Evolutionary conservation across 1,139 yeast species (phyloP).

Genomic region (Kodamaea sp.): DNA sequence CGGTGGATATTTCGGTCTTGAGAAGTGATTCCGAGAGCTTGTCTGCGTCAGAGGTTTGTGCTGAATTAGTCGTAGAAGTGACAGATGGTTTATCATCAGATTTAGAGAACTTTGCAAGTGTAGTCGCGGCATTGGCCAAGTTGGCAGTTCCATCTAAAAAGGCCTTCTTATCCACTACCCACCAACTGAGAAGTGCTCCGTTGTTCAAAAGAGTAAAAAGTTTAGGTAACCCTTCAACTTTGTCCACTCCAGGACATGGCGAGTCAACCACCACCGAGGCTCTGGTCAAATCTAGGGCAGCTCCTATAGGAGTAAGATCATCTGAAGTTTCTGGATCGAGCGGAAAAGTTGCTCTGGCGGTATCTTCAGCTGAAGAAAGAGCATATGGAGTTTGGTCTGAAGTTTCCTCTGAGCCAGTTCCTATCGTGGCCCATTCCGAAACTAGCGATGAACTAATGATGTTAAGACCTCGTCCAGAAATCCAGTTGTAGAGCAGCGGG

Average conservation of each 20-base stretch:
- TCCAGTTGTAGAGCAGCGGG: slow-evolving; percentile 46
- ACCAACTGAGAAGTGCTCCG: slow-evolving; percentile 66
- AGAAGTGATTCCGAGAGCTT: background rate
- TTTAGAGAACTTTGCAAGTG: no score
- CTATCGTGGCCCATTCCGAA: slow-evolving; percentile 48
- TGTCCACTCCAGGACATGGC: slow-evolving; percentile 62
- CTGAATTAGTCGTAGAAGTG: background rate
- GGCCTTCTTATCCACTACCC: slow-evolving; percentile 55
- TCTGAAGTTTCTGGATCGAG: slow-evolving; percentile 61
- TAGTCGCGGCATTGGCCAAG: slow-evolving; percentile 20
- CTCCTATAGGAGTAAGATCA: slow-evolving; percentile 72
- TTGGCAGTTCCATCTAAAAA: slow-evolving; percentile 32
- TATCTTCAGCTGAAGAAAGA: slow-evolving; percentile 58
- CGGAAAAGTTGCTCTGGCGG: slow-evolving; percentile 71
- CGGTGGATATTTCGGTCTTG: background rate
- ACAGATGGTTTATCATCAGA: background rate
- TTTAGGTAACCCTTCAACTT: slow-evolving; percentile 57
- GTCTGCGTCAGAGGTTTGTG: background rate
- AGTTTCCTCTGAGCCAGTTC: slow-evolving; percentile 23
- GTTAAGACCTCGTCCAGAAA: slow-evolving; percentile 25
- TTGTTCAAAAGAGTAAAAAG: slow-evolving; percentile 61
- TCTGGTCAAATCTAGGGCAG: slow-evolving; percentile 59
- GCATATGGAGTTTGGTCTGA: slow-evolving; percentile 16
- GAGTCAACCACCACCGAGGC: slow-evolving; percentile 38
- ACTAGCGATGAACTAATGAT: slow-evolving; percentile 63